Percentiles rank a stretch among this genome's conserved stretches.
phyloP scores from a whole-genome alignment of 179 eudicot species.

The Gypsophila paniculata region DNA sequence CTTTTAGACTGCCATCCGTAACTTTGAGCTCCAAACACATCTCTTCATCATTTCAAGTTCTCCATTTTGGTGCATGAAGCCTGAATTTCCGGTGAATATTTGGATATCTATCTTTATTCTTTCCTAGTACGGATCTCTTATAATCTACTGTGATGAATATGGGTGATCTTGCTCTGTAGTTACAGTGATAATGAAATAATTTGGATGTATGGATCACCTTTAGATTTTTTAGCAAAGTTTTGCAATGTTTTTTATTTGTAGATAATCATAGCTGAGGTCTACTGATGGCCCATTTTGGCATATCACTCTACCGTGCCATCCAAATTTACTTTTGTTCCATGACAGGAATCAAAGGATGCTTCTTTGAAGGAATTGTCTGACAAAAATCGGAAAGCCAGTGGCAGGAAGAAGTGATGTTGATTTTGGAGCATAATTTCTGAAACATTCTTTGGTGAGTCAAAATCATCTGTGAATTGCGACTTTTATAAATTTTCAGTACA shows the following conservation, averaged over 20 bases:
- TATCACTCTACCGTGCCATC: background rate
- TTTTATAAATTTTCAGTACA: background rate
- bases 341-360: slow-evolving; percentile 45
- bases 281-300: background rate
- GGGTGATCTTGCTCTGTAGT: slow-evolving; percentile 7
- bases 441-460: background rate
- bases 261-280: background rate
- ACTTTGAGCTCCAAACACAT: slow-evolving; percentile 32
- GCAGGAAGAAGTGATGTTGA: slow-evolving; percentile 44
- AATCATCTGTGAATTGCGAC: background rate
- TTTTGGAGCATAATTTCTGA: background rate
- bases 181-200: background rate
- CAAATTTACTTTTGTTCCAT: background rate
- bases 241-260: background rate
- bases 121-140: background rate
- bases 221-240: background rate
- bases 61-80: slow-evolving; percentile 42
- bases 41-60: slow-evolving; percentile 31
- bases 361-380: slow-evolving; percentile 40
- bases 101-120: slow-evolving; percentile 20
- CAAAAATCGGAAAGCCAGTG: slow-evolving; percentile 55
- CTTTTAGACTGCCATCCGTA: slow-evolving; percentile 30
- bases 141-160: slow-evolving; percentile 13
- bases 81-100: slow-evolving; percentile 45
- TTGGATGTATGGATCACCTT: background rate